These are phyloP conservation scores for Hortaea sp. DNA, from an alignment of 2,329 filamentous ascomycete genomes.

Conservation along the genomic window DNA sequence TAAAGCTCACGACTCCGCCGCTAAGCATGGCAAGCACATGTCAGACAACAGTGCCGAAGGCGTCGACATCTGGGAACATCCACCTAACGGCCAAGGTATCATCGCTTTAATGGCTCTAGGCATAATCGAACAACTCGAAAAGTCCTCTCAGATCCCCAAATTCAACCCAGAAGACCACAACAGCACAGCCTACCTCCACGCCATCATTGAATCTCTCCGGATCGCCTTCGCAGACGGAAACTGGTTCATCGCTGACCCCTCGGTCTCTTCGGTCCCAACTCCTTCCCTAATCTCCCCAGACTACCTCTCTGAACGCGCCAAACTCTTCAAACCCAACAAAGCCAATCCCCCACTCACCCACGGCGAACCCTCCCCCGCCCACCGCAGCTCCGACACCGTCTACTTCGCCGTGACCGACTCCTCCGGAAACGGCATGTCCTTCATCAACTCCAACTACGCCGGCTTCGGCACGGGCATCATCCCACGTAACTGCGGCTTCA, in stretches of 20 bases:
- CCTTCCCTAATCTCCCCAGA: conserved; percentile 57
- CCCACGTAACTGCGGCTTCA: conserved; percentile 78
- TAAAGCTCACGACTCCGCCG: conserved; percentile 46
- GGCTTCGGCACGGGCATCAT: conserved; percentile 85
- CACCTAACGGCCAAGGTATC: conserved; percentile 91
- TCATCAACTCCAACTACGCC: conserved; percentile 92
- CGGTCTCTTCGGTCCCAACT: conserved; percentile 58
- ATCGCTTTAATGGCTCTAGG: conserved; percentile 90
- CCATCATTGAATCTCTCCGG: conserved; percentile 75
- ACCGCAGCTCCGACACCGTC: conserved; percentile 82
- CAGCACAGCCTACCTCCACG: conserved; percentile 63
- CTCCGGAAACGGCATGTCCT: conserved; percentile 81
- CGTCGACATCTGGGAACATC: conserved; percentile 89
- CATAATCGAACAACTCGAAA: conserved; percentile 78
- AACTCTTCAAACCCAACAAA: conserved; percentile 48
- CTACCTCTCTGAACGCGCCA: conserved; percentile 63
- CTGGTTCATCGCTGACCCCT: conserved; percentile 86
- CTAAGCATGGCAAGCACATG: conserved; percentile 36
- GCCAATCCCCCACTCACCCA: conserved; percentile 49
- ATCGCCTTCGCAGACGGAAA: conserved; percentile 82
- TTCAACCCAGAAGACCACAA: conserved; percentile 71
- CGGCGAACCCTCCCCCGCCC: conserved; percentile 62
- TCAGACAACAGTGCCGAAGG: conserved; percentile 40
- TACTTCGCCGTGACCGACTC: conserved; percentile 81
- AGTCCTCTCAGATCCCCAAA: conserved; percentile 59